phyloP scores from a whole-genome alignment of 1,284 basidiomycete species.

The Volvariella surrecta region DNA sequence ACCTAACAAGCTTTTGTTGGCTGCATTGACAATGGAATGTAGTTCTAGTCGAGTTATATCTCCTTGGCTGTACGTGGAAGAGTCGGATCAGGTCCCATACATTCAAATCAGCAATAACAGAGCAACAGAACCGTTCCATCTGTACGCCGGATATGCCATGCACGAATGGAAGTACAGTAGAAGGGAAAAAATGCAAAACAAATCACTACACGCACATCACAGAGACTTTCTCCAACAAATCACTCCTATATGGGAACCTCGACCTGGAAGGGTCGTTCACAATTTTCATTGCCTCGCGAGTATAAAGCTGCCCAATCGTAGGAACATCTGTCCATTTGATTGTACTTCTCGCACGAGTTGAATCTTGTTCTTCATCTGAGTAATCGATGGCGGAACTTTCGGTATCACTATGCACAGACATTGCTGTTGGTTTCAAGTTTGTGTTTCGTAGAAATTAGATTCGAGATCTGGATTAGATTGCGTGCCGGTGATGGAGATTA shows the following conservation, averaged over 20 bases:
- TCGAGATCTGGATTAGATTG: too few relatives aligned
- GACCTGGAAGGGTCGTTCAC: too few relatives aligned
- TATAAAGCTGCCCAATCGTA: conserved; percentile 45
- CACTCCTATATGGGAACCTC: conserved; percentile 24
- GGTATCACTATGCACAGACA: too few relatives aligned
- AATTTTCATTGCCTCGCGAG: too few relatives aligned
- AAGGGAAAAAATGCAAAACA: not conserved
- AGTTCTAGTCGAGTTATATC: conserved; percentile 69
- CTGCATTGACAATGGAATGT: conserved; percentile 85
- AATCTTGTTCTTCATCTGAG: conserved; percentile 18
- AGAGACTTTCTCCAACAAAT: conserved; percentile 45
- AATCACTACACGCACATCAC: conserved; percentile 40
- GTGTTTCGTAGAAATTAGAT: too few relatives aligned
- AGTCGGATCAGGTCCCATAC: conserved; percentile 1
- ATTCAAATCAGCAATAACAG: too few relatives aligned
- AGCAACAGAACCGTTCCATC: too few relatives aligned
- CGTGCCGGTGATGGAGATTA: too few relatives aligned
- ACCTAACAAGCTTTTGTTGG: conserved; percentile 73
- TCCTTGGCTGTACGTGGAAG: conserved; percentile 45
- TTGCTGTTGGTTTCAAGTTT: too few relatives aligned
- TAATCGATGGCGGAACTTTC: not conserved
- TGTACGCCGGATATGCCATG: too few relatives aligned
- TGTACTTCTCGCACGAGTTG: conserved; percentile 34
- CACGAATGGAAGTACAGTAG: too few relatives aligned
- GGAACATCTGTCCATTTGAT: conserved; percentile 12